Percentiles rank a stretch among this genome's conserved stretches.
phyloP scores from a whole-genome alignment of 805 yeast genomes.

The Torulaspora maleeae region DNA sequence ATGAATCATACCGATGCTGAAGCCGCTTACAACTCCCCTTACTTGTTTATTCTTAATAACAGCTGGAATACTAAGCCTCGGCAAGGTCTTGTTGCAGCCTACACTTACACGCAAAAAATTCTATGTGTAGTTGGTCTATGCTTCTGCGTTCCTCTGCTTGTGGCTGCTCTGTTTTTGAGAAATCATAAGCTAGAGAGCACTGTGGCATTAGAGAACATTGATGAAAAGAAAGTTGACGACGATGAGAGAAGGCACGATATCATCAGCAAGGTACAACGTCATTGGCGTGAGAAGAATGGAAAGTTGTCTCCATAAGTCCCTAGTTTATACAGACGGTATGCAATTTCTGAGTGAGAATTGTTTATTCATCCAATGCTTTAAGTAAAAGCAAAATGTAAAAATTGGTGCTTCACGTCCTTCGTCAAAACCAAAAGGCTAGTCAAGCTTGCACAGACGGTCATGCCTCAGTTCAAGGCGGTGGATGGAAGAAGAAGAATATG shows the following conservation, averaged over 20 bases:
- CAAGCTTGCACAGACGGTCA: no score
- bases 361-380: no score
- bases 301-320: background rate
- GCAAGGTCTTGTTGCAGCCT: slow-evolving; percentile 47
- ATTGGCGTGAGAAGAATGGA: background rate
- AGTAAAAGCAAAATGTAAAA: no score
- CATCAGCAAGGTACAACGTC: slow-evolving; percentile 2
- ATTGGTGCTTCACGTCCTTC: no score
- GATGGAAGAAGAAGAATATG: background rate
- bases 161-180: slow-evolving; percentile 45
- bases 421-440: no score
- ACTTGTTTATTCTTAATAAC: slow-evolving; percentile 41
- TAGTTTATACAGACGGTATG: no score
- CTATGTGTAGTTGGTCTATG: slow-evolving; percentile 50
- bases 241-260: slow-evolving; percentile 7
- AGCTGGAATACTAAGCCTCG: slow-evolving; percentile 58
- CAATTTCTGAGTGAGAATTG: no score
- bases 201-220: slow-evolving; percentile 14
- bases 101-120: slow-evolving; percentile 49
- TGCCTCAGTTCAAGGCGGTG: no score
- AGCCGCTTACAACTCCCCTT: slow-evolving; percentile 47
- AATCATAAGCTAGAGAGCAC: slow-evolving; percentile 42
- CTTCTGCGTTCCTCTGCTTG: slow-evolving; percentile 49
- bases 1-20: slow-evolving; percentile 38
- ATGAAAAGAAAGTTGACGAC: background rate